Percentiles rank a stretch among this genome's conserved stretches.
Conservation (phyloP, 2,329 filamentous ascomycete genomes). For the Nannizzia gypsea region DNA sequence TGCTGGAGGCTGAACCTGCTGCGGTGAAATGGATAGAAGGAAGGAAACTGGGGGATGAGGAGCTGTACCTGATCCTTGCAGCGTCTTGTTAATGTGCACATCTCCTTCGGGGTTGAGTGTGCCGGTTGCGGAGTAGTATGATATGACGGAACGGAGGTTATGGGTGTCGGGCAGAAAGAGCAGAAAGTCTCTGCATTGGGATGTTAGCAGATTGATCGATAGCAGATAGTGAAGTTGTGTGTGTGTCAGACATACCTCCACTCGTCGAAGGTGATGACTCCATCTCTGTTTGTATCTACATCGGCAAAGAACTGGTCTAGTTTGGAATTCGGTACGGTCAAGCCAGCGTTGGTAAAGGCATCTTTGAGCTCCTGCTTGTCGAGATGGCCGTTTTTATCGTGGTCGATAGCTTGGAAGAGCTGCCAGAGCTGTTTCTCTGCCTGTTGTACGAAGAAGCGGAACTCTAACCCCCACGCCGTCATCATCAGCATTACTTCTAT, state of each 20-base stretch:
- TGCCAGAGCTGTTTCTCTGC: conserved; percentile 72
- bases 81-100: conserved; percentile 79
- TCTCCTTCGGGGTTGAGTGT: conserved; percentile 90
- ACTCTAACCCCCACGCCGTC: conserved; percentile 48
- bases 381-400: conserved; percentile 70
- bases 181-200: conserved; percentile 68
- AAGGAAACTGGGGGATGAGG: conserved; percentile 24
- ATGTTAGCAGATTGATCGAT: neutral
- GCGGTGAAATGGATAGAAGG: neutral
- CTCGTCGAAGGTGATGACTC: conserved; percentile 78
- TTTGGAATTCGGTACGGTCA: conserved; percentile 64
- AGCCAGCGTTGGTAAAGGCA: conserved; percentile 66
- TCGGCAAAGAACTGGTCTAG: conserved; percentile 78
- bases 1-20: neutral
- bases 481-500: neutral
- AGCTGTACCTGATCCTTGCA: conserved; percentile 81
- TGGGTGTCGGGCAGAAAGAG: conserved; percentile 62
- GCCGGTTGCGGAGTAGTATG: conserved; percentile 82
- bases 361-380: conserved; percentile 71
- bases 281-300: conserved; percentile 81
- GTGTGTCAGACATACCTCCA: conserved; percentile 60
- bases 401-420: conserved; percentile 79
- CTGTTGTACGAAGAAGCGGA: conserved; percentile 72
- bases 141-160: conserved; percentile 69
- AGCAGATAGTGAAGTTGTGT: neutral